Evolutionary conservation across 202 grass and related monocot genomes (phyloP).

Genomic region (Brachypodium distachyon): DNA sequence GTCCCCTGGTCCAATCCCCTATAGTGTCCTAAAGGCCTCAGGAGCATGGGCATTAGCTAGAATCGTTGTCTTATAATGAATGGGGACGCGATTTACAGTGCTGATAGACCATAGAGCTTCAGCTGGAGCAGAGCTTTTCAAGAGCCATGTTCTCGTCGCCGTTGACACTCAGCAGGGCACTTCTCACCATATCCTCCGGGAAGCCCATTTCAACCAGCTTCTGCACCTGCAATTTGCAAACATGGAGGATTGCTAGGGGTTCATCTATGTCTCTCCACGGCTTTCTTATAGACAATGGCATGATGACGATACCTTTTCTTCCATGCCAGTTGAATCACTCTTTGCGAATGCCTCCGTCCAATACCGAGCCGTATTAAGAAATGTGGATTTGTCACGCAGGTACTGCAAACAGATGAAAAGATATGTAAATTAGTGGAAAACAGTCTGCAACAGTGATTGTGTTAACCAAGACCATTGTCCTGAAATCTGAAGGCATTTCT

Average conservation of each 20-base stretch:
- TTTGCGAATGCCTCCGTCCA: constrained; percentile 97
- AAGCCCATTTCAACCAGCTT: constrained; percentile 98
- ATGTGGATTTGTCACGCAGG: constrained; percentile 60
- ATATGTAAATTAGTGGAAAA: background rate
- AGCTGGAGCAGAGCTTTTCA: constrained; percentile 84
- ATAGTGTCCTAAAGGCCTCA: constrained; percentile 24
- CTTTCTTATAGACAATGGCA: background rate
- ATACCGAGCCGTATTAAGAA: constrained; percentile 70
- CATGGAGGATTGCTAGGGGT: background rate
- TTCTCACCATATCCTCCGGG: constrained; percentile 82
- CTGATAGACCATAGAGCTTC: background rate
- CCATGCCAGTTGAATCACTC: constrained; percentile 56
- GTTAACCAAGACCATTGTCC: background rate
- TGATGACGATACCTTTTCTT: constrained; percentile 65
- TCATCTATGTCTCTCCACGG: background rate
- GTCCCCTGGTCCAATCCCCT: constrained; percentile 17
- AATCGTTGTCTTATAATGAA: constrained; percentile 23
- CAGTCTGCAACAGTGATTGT: background rate
- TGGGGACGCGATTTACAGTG: constrained; percentile 38
- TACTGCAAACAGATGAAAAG: constrained; percentile 48
- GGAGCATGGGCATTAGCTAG: constrained; percentile 22
- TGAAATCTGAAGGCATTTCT: background rate
- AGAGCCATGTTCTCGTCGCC: constrained; percentile 92
- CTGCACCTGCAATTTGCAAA: constrained; percentile 46
- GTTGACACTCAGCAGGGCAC: constrained; percentile 61